These are phyloP conservation scores for Lodderomyces pseudojiufengensis DNA, from an alignment of 1,139 yeast species.

Conservation along the genomic window DNA sequence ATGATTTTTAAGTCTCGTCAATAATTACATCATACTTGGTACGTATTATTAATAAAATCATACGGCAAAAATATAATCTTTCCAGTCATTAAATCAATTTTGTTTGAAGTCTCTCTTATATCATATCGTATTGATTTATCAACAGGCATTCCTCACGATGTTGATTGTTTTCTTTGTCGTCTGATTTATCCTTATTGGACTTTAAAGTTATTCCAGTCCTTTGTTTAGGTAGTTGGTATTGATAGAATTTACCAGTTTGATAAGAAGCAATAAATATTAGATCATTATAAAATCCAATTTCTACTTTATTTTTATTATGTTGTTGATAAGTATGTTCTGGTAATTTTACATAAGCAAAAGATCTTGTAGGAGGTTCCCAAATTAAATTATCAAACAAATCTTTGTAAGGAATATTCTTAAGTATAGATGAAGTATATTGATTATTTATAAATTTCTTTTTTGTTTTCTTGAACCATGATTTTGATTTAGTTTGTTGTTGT, in stretches of 20 bases:
- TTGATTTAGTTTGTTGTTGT: slow-evolving; percentile 9
- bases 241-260: slow-evolving; percentile 38
- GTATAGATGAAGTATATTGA: slow-evolving; percentile 35
- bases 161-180: slow-evolving; percentile 18
- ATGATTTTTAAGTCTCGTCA: not conserved
- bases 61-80: too few species aligned
- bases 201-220: slow-evolving; percentile 6
- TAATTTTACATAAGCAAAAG: slow-evolving; percentile 41
- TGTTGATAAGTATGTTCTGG: slow-evolving; percentile 27
- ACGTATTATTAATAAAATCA: too few species aligned
- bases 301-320: slow-evolving; percentile 21
- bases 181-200: slow-evolving; percentile 1
- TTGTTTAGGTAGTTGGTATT: slow-evolving; percentile 31
- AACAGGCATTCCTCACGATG: slow-evolving; percentile 31
- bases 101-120: too few species aligned
- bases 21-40: not conserved
- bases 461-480: slow-evolving; percentile 17
- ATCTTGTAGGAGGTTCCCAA: slow-evolving; percentile 44
- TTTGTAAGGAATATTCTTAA: slow-evolving; percentile 41
- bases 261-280: slow-evolving; percentile 39
- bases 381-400: slow-evolving; percentile 41
- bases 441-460: slow-evolving; percentile 28
- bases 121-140: slow-evolving; percentile 22
- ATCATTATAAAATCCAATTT: slow-evolving; percentile 36
- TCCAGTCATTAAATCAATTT: too few species aligned